phyloP scores from a whole-genome alignment of 2,329 filamentous ascomycete species.

The Intubia oerlemansii region DNA sequence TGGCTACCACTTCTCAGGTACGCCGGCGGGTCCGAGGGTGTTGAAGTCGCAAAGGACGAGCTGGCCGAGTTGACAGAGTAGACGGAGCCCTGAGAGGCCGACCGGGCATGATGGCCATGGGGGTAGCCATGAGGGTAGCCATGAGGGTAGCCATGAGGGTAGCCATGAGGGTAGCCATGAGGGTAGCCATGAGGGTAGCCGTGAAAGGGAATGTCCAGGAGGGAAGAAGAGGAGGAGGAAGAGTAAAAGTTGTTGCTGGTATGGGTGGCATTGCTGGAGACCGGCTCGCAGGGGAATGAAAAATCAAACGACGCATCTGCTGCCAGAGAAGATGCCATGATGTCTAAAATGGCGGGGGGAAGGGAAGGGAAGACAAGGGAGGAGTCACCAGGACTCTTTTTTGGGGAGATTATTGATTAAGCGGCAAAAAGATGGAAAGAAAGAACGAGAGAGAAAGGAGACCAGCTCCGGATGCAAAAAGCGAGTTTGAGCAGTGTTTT shows the following conservation, averaged over 20 bases:
- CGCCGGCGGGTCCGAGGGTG: constrained; percentile 33
- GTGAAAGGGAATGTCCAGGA: constrained; percentile 32
- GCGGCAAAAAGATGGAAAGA: constrained; percentile 1
- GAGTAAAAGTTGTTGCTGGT: no score
- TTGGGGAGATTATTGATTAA: constrained; percentile 11
- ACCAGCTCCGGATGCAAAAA: constrained; percentile 12
- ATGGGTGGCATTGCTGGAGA: no score
- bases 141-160: no score
- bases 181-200: constrained; percentile 6
- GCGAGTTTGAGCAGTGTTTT: no score
- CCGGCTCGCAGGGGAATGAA: constrained; percentile 32
- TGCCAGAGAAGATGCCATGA: constrained; percentile 30
- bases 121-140: no score
- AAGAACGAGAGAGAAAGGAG: constrained; percentile 6
- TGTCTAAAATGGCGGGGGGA: no score
- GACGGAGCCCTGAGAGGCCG: constrained; percentile 42
- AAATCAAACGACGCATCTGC: constrained; percentile 41
- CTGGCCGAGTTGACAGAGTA: constrained; percentile 28
- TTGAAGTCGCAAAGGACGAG: constrained; percentile 41
- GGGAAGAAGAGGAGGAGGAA: no score
- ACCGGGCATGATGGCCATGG: constrained; percentile 34
- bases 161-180: no score
- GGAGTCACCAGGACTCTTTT: not conserved
- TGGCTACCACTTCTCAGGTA: no score
- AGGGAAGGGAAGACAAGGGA: constrained; percentile 1